phyloP scores from a whole-genome alignment of 2,329 filamentous ascomycete species.

The Phoma sp. region DNA sequence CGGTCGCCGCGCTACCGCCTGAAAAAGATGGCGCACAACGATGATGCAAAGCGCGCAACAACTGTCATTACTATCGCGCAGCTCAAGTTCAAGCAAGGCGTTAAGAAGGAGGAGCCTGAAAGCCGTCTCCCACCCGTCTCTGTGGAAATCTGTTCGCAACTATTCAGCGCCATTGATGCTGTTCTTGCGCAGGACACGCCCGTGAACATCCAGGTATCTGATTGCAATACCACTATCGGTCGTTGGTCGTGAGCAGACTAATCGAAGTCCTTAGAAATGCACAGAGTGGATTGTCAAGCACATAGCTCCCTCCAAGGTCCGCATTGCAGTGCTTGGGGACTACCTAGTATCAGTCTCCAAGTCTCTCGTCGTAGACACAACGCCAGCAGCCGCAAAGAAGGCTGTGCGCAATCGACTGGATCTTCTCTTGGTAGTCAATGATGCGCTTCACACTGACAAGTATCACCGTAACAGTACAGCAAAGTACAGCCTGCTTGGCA shows the following conservation, averaged over 20 bases:
- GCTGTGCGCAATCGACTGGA: conserved; percentile 73
- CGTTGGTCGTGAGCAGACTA: conserved; percentile 39
- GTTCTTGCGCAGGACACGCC: conserved; percentile 38
- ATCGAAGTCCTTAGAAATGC: conserved; percentile 69
- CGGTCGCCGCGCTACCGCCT: conserved; percentile 7
- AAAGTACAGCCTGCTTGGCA: conserved; percentile 20
- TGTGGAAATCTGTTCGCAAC: conserved; percentile 31
- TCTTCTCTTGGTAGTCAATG: conserved; percentile 79
- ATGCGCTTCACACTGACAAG: conserved; percentile 67
- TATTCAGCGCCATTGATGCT: conserved; percentile 35
- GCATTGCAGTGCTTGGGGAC: conserved; percentile 74
- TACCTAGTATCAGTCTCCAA: conserved; percentile 75
- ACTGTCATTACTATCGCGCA: conserved; percentile 37
- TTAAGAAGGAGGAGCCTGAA: conserved; percentile 32
- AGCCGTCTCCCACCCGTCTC: conserved; percentile 28
- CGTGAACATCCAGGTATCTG: conserved; percentile 45
- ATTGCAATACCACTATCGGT: conserved; percentile 27
- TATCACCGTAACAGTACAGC: conserved; percentile 25
- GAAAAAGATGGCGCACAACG: conserved; percentile 28
- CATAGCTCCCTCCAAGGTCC: conserved; percentile 71
- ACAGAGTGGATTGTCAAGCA: conserved; percentile 84
- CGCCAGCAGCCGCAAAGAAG: conserved; percentile 53
- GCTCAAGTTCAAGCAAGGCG: conserved; percentile 38
- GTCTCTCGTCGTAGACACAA: conserved; percentile 55
- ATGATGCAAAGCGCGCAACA: conserved; percentile 33